Evolutionary conservation across 345 rosid species (phyloP).

Genomic region (Draba incana): DNA sequence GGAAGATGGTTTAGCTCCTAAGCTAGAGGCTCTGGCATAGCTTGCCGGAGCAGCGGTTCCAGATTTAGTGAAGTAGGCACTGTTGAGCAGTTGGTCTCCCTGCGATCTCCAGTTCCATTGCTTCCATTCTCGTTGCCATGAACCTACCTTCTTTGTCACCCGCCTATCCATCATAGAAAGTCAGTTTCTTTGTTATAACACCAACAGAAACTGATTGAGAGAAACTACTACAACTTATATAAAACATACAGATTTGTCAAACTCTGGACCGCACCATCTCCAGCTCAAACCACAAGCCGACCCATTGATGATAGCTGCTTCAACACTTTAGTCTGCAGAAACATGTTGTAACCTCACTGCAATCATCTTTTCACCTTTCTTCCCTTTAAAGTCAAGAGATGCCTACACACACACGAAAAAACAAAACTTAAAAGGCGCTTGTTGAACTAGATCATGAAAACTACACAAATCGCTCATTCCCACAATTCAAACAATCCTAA

Average conservation of each 20-base stretch:
- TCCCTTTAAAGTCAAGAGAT: no score
- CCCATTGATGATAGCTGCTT: conserved; percentile 84
- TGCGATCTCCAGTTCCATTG: conserved; percentile 73
- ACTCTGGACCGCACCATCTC: conserved; percentile 86
- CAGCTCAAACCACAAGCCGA: conserved; percentile 50
- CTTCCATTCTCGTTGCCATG: conserved; percentile 41
- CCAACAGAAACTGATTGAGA: neutral
- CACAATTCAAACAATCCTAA: no score
- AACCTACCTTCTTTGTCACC: conserved; percentile 59
- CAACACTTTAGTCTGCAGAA: conserved; percentile 76
- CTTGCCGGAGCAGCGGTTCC: conserved; percentile 53
- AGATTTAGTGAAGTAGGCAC: conserved; percentile 62
- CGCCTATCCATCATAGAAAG: conserved; percentile 9
- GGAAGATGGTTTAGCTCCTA: conserved; percentile 60
- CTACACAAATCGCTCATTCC: no score
- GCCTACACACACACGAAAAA: no score
- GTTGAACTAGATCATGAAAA: no score
- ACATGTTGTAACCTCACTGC: no score
- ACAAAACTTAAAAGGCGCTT: no score
- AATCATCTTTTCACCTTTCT: no score
- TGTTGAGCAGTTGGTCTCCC: conserved; percentile 57
- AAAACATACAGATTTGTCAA: conserved; percentile 71
- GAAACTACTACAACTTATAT: conserved; percentile 3
- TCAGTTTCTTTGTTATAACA: no score
- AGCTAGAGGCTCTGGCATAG: conserved; percentile 68